These are phyloP conservation scores for Mucor irregularis DNA, from an alignment of 371 early-diverging fungal genomes.

Conservation along the genomic window DNA sequence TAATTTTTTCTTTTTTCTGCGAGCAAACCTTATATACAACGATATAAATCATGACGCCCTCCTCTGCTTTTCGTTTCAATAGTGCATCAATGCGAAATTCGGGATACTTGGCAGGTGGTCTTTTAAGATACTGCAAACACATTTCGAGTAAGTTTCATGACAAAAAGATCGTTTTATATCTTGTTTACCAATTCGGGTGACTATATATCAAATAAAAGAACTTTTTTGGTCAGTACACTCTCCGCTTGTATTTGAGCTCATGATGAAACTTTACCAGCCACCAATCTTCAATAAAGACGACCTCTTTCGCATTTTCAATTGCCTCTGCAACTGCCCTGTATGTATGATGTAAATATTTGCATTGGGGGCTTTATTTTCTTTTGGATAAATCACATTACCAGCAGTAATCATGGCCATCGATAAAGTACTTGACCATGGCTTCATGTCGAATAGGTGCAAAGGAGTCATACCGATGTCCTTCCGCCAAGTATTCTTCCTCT, in stretches of 20 bases:
- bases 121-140: conserved; percentile 68
- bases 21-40: conserved; percentile 75
- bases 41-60: conserved; percentile 89
- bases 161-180: neutral
- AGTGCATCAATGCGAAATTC: conserved; percentile 81
- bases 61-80: conserved; percentile 82
- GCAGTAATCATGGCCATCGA: conserved; percentile 88
- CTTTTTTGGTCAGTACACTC: neutral
- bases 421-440: conserved; percentile 71
- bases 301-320: conserved; percentile 69
- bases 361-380: neutral
- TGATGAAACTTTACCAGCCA: conserved; percentile 74
- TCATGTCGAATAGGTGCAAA: conserved; percentile 81
- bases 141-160: neutral
- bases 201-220: conserved; percentile 18
- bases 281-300: conserved; percentile 91
- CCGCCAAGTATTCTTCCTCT: conserved; percentile 35
- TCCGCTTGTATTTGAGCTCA: too few species aligned
- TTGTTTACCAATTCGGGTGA: conserved; percentile 46
- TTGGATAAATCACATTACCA: conserved; percentile 27
- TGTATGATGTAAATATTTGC: neutral
- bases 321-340: conserved; percentile 73
- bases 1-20: neutral
- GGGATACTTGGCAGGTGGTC: conserved; percentile 72
- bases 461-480: conserved; percentile 67